Base-by-base conservation (phyloP, 2,329 filamentous ascomycete species). In the Claviceps quebecensis region DNA sequence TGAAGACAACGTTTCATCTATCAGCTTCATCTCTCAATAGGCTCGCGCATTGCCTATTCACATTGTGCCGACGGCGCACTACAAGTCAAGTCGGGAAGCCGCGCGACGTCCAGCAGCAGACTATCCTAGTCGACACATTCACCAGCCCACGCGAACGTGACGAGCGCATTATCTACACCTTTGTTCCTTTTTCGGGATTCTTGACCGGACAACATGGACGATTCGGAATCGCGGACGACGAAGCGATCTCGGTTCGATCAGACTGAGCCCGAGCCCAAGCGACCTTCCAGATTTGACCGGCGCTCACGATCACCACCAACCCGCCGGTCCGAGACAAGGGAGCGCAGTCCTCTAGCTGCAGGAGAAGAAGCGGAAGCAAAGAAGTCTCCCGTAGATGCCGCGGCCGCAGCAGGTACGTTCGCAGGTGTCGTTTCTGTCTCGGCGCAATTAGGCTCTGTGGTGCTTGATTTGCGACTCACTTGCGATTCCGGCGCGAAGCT, bases 171-270 rank as follows among this genome's bases (percentile, higher is more conserved):
- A 4, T 23, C 26, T 26, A 34, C 26, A 19, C 16, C 13, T 29
- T 34, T 9, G 7, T n/a, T 22, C 16, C 23, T 23, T 36, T 39
- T 26, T 38, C 11, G 7, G 6, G 4, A 7, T 4, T 2, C 0
- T 39, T 16, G 36, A 38, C 14, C 14, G 14, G 37, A 48, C 37
- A 47, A 14, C 5, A 71, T 95, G 88, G 81, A 86, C 58, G 87
- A 93, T 61, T 76, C 84, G 56, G 86, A 90, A 59, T 79, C 83
- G 64, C 80, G 81, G 55, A 74, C 73, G 54, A 72, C 75, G 54
- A 95, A 95, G 74, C 85, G 89, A 56, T 95, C 89, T 63, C 88
- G 91, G 67, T 96, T 97, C 69, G 91, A 97, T 65, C 87, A 94
- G 68, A 93, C 83, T 46, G 87, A 91, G 65, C 82, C 86, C 5